phyloP scores from a whole-genome alignment of 2,329 filamentous ascomycete species.

The Onygenales sp. region DNA sequence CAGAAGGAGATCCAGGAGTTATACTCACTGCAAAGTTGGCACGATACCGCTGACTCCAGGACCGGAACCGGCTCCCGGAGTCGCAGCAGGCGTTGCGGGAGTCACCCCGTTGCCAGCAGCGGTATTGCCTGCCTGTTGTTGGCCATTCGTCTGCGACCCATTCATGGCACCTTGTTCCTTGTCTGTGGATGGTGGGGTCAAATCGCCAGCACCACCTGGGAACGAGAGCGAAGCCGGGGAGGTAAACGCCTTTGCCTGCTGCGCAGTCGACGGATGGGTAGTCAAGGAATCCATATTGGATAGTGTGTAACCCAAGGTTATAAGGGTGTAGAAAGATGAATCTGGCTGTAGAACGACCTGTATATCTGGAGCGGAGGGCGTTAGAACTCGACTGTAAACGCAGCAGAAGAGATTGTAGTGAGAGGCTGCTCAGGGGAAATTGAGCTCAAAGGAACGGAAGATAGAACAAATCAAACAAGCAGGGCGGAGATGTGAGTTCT shows the following conservation, averaged over 20 bases:
- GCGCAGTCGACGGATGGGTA: conserved; percentile 82
- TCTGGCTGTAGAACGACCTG: not conserved
- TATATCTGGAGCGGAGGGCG: not conserved
- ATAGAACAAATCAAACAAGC: not conserved
- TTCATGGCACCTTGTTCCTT: conserved; percentile 46
- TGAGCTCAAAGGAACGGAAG: not conserved
- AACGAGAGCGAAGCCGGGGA: conserved; percentile 87
- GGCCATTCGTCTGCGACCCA: conserved; percentile 35
- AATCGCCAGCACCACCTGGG: conserved; percentile 70
- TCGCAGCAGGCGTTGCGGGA: conserved; percentile 84
- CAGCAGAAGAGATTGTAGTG: not conserved
- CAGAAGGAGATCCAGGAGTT: conserved; percentile 35
- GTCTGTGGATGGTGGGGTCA: conserved; percentile 70
- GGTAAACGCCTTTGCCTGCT: conserved; percentile 92
- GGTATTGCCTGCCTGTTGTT: conserved; percentile 51
- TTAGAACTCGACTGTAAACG: not conserved
- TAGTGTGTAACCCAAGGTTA: conserved; percentile 19
- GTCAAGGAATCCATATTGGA: conserved; percentile 72
- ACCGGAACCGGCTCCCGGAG: conserved; percentile 70
- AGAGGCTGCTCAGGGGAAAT: not conserved
- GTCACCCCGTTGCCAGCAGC: conserved; percentile 68
- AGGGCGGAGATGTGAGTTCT: not conserved
- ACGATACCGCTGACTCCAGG: conserved; percentile 81
- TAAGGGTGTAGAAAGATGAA: conserved; percentile 14
- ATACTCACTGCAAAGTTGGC: conserved; percentile 94